Conservation (phyloP, 257 asterid genomes). For the Solanum lycopersicoides region DNA sequence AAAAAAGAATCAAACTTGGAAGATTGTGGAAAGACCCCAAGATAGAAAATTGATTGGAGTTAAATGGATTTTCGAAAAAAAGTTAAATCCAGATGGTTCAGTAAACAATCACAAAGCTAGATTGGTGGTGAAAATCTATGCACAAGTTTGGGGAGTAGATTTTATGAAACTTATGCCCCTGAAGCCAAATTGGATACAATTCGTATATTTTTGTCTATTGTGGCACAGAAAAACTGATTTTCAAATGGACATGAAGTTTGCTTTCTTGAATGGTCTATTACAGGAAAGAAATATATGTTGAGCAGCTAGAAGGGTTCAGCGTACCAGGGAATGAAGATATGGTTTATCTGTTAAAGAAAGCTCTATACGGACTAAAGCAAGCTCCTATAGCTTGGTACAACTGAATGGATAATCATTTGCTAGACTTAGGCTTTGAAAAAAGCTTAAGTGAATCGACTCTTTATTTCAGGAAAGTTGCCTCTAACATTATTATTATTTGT, state of each 20-base stretch:
- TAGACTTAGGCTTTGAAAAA: neutral
- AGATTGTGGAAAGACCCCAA: too few species aligned
- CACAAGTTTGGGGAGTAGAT: neutral
- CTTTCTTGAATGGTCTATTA: neutral
- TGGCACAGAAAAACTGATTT: neutral
- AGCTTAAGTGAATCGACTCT: too few species aligned
- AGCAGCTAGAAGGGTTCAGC: neutral
- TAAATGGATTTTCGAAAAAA: neutral
- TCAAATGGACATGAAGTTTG: neutral
- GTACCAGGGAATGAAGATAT: too few species aligned
- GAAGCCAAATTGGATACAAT: neutral
- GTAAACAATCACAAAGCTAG: neutral
- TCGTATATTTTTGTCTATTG: neutral
- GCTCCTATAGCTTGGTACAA: neutral
- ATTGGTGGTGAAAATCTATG: neutral
- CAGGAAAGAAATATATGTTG: neutral
- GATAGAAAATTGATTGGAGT: neutral
- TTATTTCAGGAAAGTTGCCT: neutral
- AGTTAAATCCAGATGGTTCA: neutral
- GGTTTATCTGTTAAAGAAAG: too few species aligned
- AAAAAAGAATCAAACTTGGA: too few species aligned
- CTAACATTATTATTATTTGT: neutral
- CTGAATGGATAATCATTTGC: neutral
- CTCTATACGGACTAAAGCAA: neutral
- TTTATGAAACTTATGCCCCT: neutral